Evolutionary conservation across 2,329 filamentous ascomycete genomes (phyloP), one percentile per base, ranked within the genome.

Genomic region (Trichoderma pleuroti): DNA sequence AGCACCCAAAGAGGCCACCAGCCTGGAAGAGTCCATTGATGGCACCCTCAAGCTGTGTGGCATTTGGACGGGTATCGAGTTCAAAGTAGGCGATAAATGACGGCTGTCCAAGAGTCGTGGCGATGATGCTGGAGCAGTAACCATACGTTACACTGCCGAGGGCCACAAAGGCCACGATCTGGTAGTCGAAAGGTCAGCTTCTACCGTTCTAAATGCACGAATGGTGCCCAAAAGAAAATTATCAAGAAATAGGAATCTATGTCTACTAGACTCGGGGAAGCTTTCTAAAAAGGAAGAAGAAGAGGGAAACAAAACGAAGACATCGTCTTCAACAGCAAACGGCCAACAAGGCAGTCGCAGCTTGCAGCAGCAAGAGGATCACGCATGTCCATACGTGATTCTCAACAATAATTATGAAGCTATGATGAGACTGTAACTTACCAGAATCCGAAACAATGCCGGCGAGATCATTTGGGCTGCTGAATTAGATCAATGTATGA

Each of bases 51-150:
- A 66, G 63, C 46, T 56, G 63, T 52, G 63, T 54, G 46, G 63
- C 52, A 39, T 66, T 66, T 11, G 63, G 28, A 8, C 61, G 61
- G 14, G 61, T 56, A 36, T 66, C 52, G 30, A 66, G 46, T 1
- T 39, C 21, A 28, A 66, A 66, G 52, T 66, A 66, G 2, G 46
- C 52, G 39, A 66, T 36, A 9, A 66, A 66, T 1, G 63, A 66
- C 4, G 46, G 46, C 21, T 54, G 63, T 11, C 63, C 63, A 8
- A 66, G 63, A 7, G 52, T 56, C 8, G 63, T 54, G 46, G 63
- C 63, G 24, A 66, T 56, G 52, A 66, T 66, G 46, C 61, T 63
- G 39, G 61, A 63, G 39, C 61, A 63, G 39, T 63, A 63, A 12
- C 61, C 61, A 21, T 63, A 63, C 6, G 61, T 63, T 30, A 63